Base-by-base conservation (phyloP, 2,329 filamentous ascomycete genomes). In the Trichoderma hamatum region DNA sequence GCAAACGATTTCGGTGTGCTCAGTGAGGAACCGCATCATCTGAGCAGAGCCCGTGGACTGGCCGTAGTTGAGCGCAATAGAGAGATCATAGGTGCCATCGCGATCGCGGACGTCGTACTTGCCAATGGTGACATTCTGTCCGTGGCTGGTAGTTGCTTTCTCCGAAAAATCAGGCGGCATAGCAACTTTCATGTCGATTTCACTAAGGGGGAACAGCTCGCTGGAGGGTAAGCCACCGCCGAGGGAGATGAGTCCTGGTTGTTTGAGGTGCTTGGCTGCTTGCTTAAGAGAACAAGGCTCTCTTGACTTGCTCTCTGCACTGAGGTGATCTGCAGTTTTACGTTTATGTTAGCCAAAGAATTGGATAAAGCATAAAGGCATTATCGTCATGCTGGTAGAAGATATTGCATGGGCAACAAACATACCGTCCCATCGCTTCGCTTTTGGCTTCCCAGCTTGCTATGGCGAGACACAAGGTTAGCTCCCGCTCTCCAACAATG, bases 1-100 rank as follows among this genome's bases (percentile, higher is more conserved):
- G 79, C 93, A 92, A 19, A 97, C 89, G 68, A 98, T 88, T 81
- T 99, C 95, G 0, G 94, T 97, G 81, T 98, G 96, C 83, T 99
- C 96, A 0, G 94, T 96, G 62, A 98, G 85, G 82, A 92, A 98
- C 70, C 96, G 90, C 71, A 97, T 83, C 79, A 99, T 84, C 81
- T 97, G 96, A 3, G 93, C 91, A 13, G 93, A 89, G 21, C 96
- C 96, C 21, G 89, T 89, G 10, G 94, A 90, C 81, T 97, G 94
- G 39, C 92, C 93, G 78, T 99, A 99, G 82, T 99, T 98, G 78
- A 97, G 89, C 1, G 92, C 92, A 71, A 96, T 93, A 56, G 92
- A 89, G 63, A 99, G 87, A 81, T 99, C 96, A 73, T 87, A 87
- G 10, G 75, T 76, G 55, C 78, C 79, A 24, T 77, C 75, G 24